Evolutionary conservation across 306 rosid genomes (phyloP).

Genomic region (Sesbania bispinosa): DNA sequence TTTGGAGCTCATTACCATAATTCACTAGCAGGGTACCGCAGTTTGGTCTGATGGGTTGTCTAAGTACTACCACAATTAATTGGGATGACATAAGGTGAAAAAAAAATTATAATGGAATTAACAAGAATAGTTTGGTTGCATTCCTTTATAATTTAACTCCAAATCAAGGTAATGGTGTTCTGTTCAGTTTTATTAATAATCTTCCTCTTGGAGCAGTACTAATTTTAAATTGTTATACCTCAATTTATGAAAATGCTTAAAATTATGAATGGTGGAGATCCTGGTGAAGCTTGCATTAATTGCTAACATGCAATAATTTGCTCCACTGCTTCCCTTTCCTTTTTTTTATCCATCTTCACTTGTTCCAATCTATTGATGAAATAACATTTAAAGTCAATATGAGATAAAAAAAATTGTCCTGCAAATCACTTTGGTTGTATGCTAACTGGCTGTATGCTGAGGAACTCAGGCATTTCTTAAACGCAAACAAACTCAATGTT

Average conservation of each 20-base stretch:
- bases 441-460: too few relatives aligned
- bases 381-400: background rate
- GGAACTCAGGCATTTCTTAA: too few relatives aligned
- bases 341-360: background rate
- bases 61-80: too few relatives aligned
- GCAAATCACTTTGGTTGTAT: too few relatives aligned
- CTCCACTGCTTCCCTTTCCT: too few relatives aligned
- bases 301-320: background rate
- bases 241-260: background rate
- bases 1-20: too few relatives aligned
- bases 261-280: too few relatives aligned
- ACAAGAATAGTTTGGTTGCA: too few relatives aligned
- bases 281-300: background rate
- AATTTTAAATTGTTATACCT: background rate
- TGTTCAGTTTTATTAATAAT: background rate
- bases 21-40: constrained; percentile 34
- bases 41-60: constrained; percentile 55
- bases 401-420: background rate
- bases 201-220: background rate
- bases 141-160: background rate
- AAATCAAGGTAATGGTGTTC: background rate
- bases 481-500: too few relatives aligned
- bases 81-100: too few relatives aligned
- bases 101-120: too few relatives aligned
- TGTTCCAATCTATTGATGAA: too few relatives aligned